phyloP scores from a whole-genome alignment of 2,329 filamentous ascomycete species.

The Colletotrichum spaethianum region DNA sequence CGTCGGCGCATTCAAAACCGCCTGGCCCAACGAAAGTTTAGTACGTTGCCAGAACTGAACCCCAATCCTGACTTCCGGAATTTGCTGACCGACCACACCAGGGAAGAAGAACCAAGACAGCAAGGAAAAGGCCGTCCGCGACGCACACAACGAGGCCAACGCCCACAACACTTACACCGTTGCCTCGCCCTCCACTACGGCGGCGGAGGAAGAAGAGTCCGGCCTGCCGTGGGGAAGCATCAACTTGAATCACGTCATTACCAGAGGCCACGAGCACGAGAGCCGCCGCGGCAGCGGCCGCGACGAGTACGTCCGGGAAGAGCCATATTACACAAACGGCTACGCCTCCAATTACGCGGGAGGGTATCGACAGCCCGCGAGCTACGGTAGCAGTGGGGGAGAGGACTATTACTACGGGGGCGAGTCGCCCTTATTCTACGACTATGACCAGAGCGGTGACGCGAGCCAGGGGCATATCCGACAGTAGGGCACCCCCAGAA shows the following conservation, averaged over 20 bases:
- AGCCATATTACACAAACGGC: constrained; percentile 48
- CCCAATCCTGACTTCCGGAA: background rate
- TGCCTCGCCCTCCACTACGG: constrained; percentile 70
- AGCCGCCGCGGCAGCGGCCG: constrained; percentile 59
- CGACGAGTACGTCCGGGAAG: constrained; percentile 54
- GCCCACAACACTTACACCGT: constrained; percentile 76
- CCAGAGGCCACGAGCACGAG: constrained; percentile 65
- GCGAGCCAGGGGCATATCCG: constrained; percentile 16
- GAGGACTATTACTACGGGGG: constrained; percentile 54
- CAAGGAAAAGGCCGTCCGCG: constrained; percentile 75
- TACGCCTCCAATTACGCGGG: constrained; percentile 42
- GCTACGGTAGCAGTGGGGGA: constrained; percentile 51
- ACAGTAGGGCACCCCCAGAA: background rate
- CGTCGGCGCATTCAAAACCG: constrained; percentile 83
- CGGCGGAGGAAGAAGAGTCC: constrained; percentile 67
- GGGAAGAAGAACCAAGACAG: constrained; percentile 80
- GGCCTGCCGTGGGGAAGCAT: constrained; percentile 82
- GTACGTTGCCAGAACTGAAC: constrained; percentile 63
- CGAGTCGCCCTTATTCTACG: constrained; percentile 41
- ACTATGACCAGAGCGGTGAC: constrained; percentile 41
- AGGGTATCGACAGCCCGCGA: constrained; percentile 46
- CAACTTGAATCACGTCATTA: constrained; percentile 69
- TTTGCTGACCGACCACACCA: constrained; percentile 50
- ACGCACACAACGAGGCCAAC: constrained; percentile 73
- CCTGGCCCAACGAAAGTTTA: constrained; percentile 82